These are phyloP conservation scores for Hebeloma cylindrosporum DNA, from an alignment of 768 basidiomycete species.

Conservation along the genomic window DNA sequence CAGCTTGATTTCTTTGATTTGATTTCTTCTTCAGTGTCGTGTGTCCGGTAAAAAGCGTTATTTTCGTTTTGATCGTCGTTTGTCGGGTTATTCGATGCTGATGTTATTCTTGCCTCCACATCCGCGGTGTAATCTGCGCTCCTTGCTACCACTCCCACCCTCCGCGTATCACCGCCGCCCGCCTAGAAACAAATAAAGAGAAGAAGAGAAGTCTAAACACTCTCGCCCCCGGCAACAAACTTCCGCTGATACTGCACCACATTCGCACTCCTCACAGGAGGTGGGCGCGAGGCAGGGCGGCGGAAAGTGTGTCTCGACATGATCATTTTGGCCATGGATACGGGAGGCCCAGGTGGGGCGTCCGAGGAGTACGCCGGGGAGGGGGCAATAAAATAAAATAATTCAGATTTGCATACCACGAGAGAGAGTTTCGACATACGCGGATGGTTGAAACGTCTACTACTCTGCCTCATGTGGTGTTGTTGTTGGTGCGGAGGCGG, in stretches of 20 bases:
- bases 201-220: no score
- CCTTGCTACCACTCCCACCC: no score
- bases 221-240: no score
- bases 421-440: slow-evolving; percentile 26
- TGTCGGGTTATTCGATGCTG: no score
- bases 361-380: background rate
- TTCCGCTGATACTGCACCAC: slow-evolving; percentile 26
- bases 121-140: no score
- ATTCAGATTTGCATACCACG: slow-evolving; percentile 1
- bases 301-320: slow-evolving; percentile 40
- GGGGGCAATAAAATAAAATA: background rate
- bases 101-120: no score
- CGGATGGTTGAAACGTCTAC: slow-evolving; percentile 33
- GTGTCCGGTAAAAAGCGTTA: no score
- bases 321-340: slow-evolving; percentile 40
- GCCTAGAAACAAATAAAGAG: no score
- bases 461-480: slow-evolving; percentile 24
- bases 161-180: no score
- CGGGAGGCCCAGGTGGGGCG: slow-evolving; percentile 19
- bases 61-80: no score
- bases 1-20: no score
- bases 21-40: no score
- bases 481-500: slow-evolving; percentile 19
- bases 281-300: slow-evolving; percentile 28
- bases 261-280: slow-evolving; percentile 27